A percentile compares a stretch with the other conserved stretches of the same genome.
Evolutionary conservation across 202 grass and related monocot species (phyloP).

Genomic region (Saccharum hybrid): DNA sequence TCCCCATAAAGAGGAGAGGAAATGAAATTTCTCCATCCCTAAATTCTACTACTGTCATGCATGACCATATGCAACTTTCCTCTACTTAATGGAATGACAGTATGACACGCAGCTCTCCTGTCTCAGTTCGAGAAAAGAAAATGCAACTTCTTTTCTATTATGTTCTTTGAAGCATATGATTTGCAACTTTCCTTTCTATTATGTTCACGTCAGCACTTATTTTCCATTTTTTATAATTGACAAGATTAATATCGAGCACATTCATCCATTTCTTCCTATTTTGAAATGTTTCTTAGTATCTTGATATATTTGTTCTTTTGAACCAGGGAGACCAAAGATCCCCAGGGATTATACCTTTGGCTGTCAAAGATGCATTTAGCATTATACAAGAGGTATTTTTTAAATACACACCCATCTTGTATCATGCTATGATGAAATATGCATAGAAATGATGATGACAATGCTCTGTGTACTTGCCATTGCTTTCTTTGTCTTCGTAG

Average conservation of each 20-base stretch:
- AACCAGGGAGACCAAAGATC: slow-evolving; percentile 97
- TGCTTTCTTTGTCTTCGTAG: slow-evolving; percentile 54
- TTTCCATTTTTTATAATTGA: slow-evolving; percentile 22
- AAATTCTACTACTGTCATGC: not conserved
- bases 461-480: slow-evolving; percentile 14
- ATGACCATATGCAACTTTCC: not conserved
- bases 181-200: slow-evolving; percentile 20
- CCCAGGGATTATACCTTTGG: slow-evolving; percentile 99
- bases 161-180: slow-evolving; percentile 16
- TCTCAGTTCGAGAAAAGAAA: not conserved
- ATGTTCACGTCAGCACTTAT: not conserved
- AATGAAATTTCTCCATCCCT: slow-evolving; percentile 1
- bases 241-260: slow-evolving; percentile 6
- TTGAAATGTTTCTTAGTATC: slow-evolving; percentile 25
- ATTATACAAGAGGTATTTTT: slow-evolving; percentile 95
- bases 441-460: slow-evolving; percentile 4
- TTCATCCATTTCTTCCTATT: slow-evolving; percentile 38
- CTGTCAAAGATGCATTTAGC: slow-evolving; percentile 99
- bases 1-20: not conserved
- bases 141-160: slow-evolving; percentile 33
- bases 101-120: not conserved
- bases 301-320: slow-evolving; percentile 54
- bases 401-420: slow-evolving; percentile 17
- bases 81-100: not conserved
- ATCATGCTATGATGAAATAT: slow-evolving; percentile 17